Base-by-base conservation (phyloP, 1,284 basidiomycete genomes). In the Vanrija humicola region DNA sequence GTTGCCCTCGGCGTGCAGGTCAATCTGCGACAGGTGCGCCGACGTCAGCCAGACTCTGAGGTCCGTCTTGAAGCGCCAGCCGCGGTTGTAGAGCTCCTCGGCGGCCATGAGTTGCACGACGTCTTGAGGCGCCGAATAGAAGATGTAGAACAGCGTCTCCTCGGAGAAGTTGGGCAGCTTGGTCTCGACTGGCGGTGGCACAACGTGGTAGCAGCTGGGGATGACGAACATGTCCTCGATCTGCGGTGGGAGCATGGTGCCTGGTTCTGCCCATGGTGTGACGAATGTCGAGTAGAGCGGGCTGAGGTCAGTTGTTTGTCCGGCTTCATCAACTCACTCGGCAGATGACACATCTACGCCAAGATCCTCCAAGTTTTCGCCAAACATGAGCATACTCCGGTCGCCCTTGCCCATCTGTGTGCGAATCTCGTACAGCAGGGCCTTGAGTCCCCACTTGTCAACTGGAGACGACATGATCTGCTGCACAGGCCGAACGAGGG, bases 71-170 rank as follows among this genome's bases (percentile, higher is more conserved):
- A 90, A 98, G 64, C 95, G 82, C 95, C 95, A 98, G 77, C 95
- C 95, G 64, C 95, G 87, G 75, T 91, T 90, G 80, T 87, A 96
- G 87, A 98, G 81, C 81, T 98, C 95, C 43, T 93, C 92, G 14
- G 95, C 95, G 47, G 94, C 84, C 77, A 98, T 93, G 43, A 77
- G 65, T 76, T 98, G 95, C 61, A 97, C 79, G 29, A 89, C 85
- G 77, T 98, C 95, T 68, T 91, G 81, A 54, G 95, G 92, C 75
- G 86, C 87, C 57, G 90, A 87, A 79, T 98, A 98, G 81, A 98
- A 98, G 84, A 97, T 95, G 82, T 92, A 97, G 79, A 98, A 98
- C 39, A 98, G 79, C 26, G 95, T 98, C 79, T 98, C 95, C 77
- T 98, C 95, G 70, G 88, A 89, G 76, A 98, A 97, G 61, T 87